Base-by-base conservation (phyloP, 352 stramenopile genomes). In the Globisporangium takayamanum region DNA sequence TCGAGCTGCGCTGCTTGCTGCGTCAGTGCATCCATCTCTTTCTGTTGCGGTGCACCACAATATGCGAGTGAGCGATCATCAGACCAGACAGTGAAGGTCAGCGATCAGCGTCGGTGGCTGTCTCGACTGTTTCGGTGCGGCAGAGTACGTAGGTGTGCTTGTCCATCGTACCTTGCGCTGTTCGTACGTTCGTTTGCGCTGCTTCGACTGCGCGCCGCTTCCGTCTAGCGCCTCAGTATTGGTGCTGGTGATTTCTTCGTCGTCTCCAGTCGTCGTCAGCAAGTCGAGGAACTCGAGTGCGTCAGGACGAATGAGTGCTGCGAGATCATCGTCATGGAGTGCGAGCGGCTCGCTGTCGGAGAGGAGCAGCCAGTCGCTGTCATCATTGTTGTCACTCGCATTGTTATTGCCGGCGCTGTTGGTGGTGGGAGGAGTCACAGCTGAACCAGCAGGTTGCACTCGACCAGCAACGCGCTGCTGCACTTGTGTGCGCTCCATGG, bases 141-240 rank as follows among this genome's bases (percentile, higher is more conserved):
- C 30, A 36, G 30, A 36, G 30, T 6, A 36, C 30, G 30, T 36
- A 6, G 2, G 30, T 36, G 30, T n/a, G 39, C 10, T 18, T 16
- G 28, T 26, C 7, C 5, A 11, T 50, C 39, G 39, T 12, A 57
- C 53, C 53, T 57, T 57, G 53, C 53, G 53, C 53, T 57, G 37
- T 10, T 36, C 39, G 8, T 57, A 57, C 37, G 53, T 50, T 50
- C 53, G 53, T 25, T 57, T 57, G 6, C 53, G 53, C 16, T 57
- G 53, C 20, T 42, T 36, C 10, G 15, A 18, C n/a, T 39, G n/a
- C n/a, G n/a, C n/a, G n/a, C n/a, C n/a, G n/a, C n/a, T n/a, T n/a
- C n/a, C n/a, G n/a, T n/a, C n/a, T n/a, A n/a, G n/a, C n/a, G n/a
- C n/a, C n/a, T n/a, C n/a, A n/a, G n/a, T n/a, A n/a, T n/a, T n/a